These are phyloP conservation scores for Misopates orontium DNA, from an alignment of 257 asterid genomes.

Conservation along the genomic window DNA sequence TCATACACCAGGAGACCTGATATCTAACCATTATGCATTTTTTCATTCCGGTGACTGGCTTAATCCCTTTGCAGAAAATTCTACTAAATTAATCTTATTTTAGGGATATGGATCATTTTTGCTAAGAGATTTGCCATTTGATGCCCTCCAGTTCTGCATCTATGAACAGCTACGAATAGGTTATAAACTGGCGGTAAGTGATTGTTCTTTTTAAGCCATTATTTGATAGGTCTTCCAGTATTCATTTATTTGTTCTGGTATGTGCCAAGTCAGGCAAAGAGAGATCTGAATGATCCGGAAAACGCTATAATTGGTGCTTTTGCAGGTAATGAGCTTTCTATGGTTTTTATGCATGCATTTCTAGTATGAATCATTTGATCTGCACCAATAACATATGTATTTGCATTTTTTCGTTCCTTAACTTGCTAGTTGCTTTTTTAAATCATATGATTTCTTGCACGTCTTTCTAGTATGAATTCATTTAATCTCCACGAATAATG, in stretches of 20 bases:
- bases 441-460: too few species aligned
- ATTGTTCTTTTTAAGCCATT: constrained; percentile 8
- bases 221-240: background rate
- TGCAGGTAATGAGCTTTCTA: constrained; percentile 56
- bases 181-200: constrained; percentile 82
- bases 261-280: constrained; percentile 64
- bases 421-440: too few species aligned
- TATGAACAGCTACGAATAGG: constrained; percentile 94
- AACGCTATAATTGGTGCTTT: constrained; percentile 91
- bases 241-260: background rate
- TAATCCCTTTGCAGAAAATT: constrained; percentile 5
- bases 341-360: too few species aligned
- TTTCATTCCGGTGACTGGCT: background rate
- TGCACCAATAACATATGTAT: background rate
- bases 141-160: constrained; percentile 79
- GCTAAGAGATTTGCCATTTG: constrained; percentile 82
- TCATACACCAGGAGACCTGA: too few species aligned
- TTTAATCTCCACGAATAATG: background rate
- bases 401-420: too few species aligned
- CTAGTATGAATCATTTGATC: background rate
- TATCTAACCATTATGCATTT: too few species aligned
- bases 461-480: background rate
- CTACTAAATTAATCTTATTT: background rate
- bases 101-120: constrained; percentile 91
- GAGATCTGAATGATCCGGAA: constrained; percentile 91